Percentiles rank a stretch among this genome's conserved stretches.
These are phyloP conservation scores for Nakazawaea wickerhamii DNA, from an alignment of 805 yeast species.

Conservation along the genomic window DNA sequence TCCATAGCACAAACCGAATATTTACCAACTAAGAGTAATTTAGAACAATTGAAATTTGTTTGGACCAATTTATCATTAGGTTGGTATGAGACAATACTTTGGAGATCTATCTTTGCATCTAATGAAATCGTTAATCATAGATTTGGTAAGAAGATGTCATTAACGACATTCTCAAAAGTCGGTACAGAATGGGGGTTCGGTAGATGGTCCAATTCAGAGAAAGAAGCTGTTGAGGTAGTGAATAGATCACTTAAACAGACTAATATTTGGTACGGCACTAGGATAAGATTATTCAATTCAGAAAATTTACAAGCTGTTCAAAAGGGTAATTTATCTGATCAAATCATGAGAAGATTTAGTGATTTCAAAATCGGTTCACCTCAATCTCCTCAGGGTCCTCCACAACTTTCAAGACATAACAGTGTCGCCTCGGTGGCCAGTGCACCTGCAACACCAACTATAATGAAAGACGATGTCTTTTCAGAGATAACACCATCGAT, in stretches of 20 bases:
- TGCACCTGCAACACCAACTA: constrained; percentile 7
- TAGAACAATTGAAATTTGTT: constrained; percentile 44
- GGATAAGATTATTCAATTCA: constrained; percentile 34
- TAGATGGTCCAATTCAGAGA: constrained; percentile 23
- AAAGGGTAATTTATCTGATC: constrained; percentile 30
- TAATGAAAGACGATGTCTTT: constrained; percentile 7
- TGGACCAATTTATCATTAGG: constrained; percentile 67
- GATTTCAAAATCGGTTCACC: constrained; percentile 29
- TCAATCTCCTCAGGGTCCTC: constrained; percentile 19
- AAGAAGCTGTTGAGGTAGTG: constrained; percentile 11
- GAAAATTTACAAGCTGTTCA: constrained; percentile 4
- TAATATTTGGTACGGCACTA: constrained; percentile 42
- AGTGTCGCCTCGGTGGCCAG: constrained; percentile 1
- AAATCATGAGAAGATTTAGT: constrained; percentile 42
- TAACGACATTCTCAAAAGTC: constrained; percentile 33
- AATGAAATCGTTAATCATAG: constrained; percentile 51
- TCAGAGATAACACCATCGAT: constrained; percentile 15
- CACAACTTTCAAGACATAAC: constrained; percentile 23
- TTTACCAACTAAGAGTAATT: constrained; percentile 32
- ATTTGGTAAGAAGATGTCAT: constrained; percentile 43
- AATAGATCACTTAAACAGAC: constrained; percentile 21
- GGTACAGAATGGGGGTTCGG: constrained; percentile 32
- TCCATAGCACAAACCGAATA: constrained; percentile 32
- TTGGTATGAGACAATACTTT: constrained; percentile 68
- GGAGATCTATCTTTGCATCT: constrained; percentile 48